These are phyloP conservation scores for Physcia stellaris DNA, from an alignment of 495 filamentous ascomycete species.

Conservation along the genomic window DNA sequence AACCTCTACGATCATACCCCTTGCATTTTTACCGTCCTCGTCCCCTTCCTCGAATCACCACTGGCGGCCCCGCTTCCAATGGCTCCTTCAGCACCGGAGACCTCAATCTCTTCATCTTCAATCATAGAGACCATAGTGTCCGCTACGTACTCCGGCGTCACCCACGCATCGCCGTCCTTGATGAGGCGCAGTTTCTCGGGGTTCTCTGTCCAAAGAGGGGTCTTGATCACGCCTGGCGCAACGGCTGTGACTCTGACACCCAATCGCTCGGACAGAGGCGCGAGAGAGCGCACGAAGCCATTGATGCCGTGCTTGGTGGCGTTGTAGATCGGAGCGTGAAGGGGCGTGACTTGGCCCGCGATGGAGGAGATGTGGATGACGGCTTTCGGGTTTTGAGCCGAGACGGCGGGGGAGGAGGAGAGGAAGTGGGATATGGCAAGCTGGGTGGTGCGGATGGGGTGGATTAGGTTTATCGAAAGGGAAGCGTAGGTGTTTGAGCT, in stretches of 20 bases:
- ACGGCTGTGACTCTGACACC: constrained; percentile 53
- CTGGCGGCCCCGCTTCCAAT: not conserved
- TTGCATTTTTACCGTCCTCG: constrained; percentile 5
- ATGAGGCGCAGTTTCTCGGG: constrained; percentile 51
- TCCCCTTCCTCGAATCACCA: not conserved
- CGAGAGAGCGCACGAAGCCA: constrained; percentile 43
- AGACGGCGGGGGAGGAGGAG: constrained; percentile 15
- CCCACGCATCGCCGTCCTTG: constrained; percentile 40
- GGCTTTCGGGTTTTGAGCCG: constrained; percentile 30
- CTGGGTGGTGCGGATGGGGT: constrained; percentile 55
- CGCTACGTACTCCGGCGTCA: constrained; percentile 50
- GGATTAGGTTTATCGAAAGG: constrained; percentile 55
- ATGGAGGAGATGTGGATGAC: constrained; percentile 50
- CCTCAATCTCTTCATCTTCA: constrained; percentile 31
- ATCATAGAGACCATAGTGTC: constrained; percentile 48
- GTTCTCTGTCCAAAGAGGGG: constrained; percentile 54
- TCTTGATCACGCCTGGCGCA: constrained; percentile 53
- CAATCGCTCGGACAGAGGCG: constrained; percentile 31
- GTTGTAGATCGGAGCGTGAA: constrained; percentile 42
- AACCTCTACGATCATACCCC: constrained; percentile 48
- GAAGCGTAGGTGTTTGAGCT: constrained; percentile 36
- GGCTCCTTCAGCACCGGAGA: not conserved
- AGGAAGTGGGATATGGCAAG: constrained; percentile 49
- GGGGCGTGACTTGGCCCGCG: constrained; percentile 40
- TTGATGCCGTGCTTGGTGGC: constrained; percentile 50